phyloP scores from a whole-genome alignment of 768 basidiomycete genomes.

The Mycena galericulata region DNA sequence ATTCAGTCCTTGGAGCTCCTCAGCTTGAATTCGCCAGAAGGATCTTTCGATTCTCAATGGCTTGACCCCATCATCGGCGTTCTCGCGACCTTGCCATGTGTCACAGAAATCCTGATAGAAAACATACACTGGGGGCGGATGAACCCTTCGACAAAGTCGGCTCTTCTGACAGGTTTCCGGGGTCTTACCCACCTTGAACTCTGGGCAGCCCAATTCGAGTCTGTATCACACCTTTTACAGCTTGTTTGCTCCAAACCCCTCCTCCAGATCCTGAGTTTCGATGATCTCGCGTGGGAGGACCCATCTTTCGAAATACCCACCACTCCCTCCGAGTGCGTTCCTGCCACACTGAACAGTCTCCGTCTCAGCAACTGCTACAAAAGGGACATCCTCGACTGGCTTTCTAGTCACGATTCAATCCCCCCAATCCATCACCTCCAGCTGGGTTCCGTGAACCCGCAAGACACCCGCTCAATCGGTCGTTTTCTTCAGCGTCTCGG shows the following conservation, averaged over 20 bases:
- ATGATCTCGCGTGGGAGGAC: slow-evolving; percentile 33
- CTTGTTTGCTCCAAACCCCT: slow-evolving; percentile 33
- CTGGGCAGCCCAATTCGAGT: slow-evolving; percentile 28
- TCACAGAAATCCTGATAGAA: slow-evolving; percentile 22
- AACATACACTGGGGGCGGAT: slow-evolving; percentile 30
- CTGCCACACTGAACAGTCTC: slow-evolving; percentile 19
- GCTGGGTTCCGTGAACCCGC: slow-evolving; percentile 27
- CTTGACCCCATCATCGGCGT: slow-evolving; percentile 22
- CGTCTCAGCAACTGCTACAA: slow-evolving; percentile 33
- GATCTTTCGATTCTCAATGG: slow-evolving; percentile 26
- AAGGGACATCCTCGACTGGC: slow-evolving; percentile 33
- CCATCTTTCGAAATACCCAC: slow-evolving; percentile 14
- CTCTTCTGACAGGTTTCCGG: slow-evolving; percentile 20
- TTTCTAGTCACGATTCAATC: slow-evolving; percentile 13
- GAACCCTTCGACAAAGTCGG: slow-evolving; percentile 20
- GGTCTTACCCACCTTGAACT: slow-evolving; percentile 26
- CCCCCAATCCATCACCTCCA: slow-evolving; percentile 28
- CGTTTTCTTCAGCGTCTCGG: slow-evolving; percentile 29
- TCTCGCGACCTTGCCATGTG: slow-evolving; percentile 24
- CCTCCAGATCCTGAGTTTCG: slow-evolving; percentile 27
- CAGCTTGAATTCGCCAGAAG: neutral
- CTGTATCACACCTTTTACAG: slow-evolving; percentile 24
- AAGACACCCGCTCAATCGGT: slow-evolving; percentile 32
- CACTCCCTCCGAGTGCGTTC: neutral
- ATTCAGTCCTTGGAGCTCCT: slow-evolving; percentile 26